Evolutionary conservation across 192 early-diverging fungal species (phyloP).

Genomic region (Coemansia sp.): DNA sequence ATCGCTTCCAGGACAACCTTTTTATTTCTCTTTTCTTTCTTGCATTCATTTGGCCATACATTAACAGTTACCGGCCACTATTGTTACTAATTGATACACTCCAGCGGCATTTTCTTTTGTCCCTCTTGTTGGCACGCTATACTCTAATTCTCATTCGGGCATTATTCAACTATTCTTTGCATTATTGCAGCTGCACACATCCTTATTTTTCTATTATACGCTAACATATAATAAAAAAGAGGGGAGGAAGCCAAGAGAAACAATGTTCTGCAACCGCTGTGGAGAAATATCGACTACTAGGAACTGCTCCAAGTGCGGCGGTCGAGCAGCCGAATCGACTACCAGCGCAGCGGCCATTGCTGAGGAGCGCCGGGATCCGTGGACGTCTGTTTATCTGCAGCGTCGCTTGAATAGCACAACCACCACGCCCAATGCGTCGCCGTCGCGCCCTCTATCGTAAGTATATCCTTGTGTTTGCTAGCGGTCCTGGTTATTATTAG

Average conservation of each 20-base stretch:
- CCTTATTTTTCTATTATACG: neutral
- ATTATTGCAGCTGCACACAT: neutral
- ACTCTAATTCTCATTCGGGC: no score
- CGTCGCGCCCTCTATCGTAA: constrained; percentile 24
- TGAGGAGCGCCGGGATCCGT: constrained; percentile 44
- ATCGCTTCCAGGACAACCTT: no score
- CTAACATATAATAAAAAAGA: neutral
- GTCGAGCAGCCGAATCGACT: constrained; percentile 30
- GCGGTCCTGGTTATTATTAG: neutral
- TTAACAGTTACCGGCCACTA: no score
- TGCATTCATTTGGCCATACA: no score
- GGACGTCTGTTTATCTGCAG: constrained; percentile 49
- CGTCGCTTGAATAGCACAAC: constrained; percentile 29
- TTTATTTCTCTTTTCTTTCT: no score
- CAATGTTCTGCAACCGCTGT: constrained; percentile 51
- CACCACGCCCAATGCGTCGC: constrained; percentile 7
- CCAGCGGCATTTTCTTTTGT: no score
- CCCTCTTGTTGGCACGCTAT: no score
- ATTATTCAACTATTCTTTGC: no score
- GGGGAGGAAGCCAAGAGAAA: constrained; percentile 2
- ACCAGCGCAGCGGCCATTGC: constrained; percentile 21
- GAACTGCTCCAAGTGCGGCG: constrained; percentile 41
- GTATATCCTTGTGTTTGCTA: neutral
- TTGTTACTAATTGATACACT: no score
- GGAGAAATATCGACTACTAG: constrained; percentile 31